Base-by-base conservation (phyloP, 2,329 filamentous ascomycete species). In the Corynespora cassiicola region DNA sequence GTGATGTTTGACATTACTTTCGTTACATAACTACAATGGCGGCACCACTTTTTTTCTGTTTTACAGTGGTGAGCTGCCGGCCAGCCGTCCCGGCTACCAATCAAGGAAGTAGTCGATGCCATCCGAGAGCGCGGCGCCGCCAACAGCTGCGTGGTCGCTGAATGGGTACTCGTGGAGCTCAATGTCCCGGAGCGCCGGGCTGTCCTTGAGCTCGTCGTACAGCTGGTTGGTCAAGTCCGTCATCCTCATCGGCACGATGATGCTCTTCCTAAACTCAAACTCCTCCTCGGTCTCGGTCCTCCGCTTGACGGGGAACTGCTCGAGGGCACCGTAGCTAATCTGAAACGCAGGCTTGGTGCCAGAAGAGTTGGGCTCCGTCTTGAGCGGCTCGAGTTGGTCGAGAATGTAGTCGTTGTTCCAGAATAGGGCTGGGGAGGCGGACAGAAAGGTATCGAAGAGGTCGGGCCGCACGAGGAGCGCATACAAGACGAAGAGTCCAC, bases 401-500 rank as follows among this genome's bases (percentile, higher is more conserved):
- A 65, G 59, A 12, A 78, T 61, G 35, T 68, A 75, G 1, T 62
- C 50, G 11, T 72, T 50, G 45, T 76, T 76, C 70, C 73, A 79
- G 66, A 68, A 76, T 6, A 76, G 70, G 0, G 69, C 71, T 0
- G 75, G 75, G 18, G 75, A 78, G 5, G 69, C 71, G 2, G 70
- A 68, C 10, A 77, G 63, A 42, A 70, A 75, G 6, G 63, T 68
- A 36, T 76, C 63, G 36, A 78, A 78, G 3, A 69, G 57, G 1
- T 55, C 47, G 0, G 73, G 69, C 4, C 63, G 56, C 0, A 63
- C 71, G 36, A 73, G 71, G 7, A 78, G 60, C 0, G 70, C 59
- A 41, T 77, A 72, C 3, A 79, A 61, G 0, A 67, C 59, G 30
- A 78, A 78, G 1, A 79, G 57, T 0, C 74, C 76, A 2, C 74